These are phyloP conservation scores for Daedaleopsis nitida DNA, from an alignment of 768 basidiomycete genomes.

Conservation along the genomic window DNA sequence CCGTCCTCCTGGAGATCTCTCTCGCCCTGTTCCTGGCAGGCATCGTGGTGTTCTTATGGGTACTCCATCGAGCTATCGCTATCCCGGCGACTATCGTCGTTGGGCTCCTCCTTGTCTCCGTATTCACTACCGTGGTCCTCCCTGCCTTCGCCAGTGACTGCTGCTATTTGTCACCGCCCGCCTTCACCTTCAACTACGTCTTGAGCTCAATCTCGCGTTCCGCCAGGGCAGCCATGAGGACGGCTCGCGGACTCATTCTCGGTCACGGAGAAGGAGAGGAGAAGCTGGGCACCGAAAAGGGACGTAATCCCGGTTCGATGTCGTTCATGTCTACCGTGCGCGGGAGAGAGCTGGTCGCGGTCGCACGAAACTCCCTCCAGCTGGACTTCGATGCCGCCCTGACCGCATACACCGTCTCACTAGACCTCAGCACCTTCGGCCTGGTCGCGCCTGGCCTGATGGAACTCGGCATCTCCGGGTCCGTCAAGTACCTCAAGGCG, in stretches of 20 bases:
- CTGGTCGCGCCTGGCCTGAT: no score
- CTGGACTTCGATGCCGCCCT: background rate
- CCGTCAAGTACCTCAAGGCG: no score
- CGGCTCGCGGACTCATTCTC: background rate
- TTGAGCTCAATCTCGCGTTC: background rate
- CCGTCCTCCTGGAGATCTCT: constrained; percentile 22
- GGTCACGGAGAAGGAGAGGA: background rate
- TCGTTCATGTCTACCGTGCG: no score
- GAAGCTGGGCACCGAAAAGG: background rate
- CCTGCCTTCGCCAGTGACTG: background rate
- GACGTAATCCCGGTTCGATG: no score
- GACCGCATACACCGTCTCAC: background rate
- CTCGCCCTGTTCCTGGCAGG: constrained; percentile 25
- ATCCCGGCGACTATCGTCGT: background rate
- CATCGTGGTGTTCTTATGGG: constrained; percentile 17
- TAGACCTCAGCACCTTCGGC: background rate
- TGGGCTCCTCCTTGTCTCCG: background rate
- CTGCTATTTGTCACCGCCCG: constrained; percentile 3
- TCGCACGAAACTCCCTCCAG: background rate
- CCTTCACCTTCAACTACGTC: background rate
- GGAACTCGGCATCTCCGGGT: no score
- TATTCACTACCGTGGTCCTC: background rate
- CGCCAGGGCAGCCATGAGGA: background rate
- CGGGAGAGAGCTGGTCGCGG: background rate
- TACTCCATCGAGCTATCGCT: constrained; percentile 14